Evolutionary conservation across 2,329 filamentous ascomycete genomes (phyloP), one percentile per base, ranked within the genome.

Genomic region (Tothia fuscella): DNA sequence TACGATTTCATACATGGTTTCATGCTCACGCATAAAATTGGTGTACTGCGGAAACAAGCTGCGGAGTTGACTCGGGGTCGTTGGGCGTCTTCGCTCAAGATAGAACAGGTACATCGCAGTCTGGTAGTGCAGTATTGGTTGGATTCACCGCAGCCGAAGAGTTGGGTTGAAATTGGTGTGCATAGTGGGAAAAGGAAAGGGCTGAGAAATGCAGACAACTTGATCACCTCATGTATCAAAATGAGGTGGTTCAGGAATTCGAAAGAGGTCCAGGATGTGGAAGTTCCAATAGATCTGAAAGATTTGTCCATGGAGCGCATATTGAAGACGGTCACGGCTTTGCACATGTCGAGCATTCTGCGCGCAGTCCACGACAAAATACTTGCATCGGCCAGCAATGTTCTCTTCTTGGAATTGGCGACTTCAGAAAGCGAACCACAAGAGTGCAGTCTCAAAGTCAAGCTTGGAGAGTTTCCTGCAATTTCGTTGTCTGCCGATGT

Each of bases 71-170:
- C 72, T 42, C 74, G 72, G 44, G 74, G 72, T 3, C 74, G 76
- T 24, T 96, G 91, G 89, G 77, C 79, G 24, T 80, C 84, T 42
- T 78, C 80, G 25, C 59, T 96, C 34, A 77, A 76, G 51, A 72
- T 93, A 13, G 85, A 95, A 56, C 70, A 79, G 21, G 68, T 94
- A 28, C 83, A 91, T 56, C 76, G 91, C 46, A 81, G 81, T 21
- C 66, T 98, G 44, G 77, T 87, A 7, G 74, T 98, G 25, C 88
- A 95, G 54, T 98, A 98, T 61, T 98, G 91, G 91, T 69, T 74
- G 13, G 72, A 74, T 38, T 75, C 78, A 51, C 70, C 72, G 43
- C 76, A 76, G 1, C 69, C 74, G 13, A 94, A 93, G 65, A 93
- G 79, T 57, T 98, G 91, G 89, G 69, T 98, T 36, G 80, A 96